These are phyloP conservation scores for Cochlearia excelsa DNA, from an alignment of 345 rosid species.

Conservation along the genomic window DNA sequence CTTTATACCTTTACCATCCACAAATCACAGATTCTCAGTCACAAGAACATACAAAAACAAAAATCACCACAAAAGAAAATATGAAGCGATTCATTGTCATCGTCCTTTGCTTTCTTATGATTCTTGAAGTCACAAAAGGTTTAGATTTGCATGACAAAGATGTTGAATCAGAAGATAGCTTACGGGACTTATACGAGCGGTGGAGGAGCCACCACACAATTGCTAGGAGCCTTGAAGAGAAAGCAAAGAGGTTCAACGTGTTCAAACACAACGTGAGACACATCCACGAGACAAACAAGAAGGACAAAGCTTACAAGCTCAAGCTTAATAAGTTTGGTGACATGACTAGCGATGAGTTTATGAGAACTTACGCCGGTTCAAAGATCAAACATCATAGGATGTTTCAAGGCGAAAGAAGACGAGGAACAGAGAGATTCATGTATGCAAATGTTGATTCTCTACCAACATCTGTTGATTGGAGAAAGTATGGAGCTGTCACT, in stretches of 20 bases:
- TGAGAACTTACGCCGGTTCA: slow-evolving; percentile 56
- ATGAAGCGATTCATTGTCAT: slow-evolving; percentile 37
- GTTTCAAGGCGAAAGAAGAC: slow-evolving; percentile 52
- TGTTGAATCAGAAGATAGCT: slow-evolving; percentile 54
- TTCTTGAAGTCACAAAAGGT: slow-evolving; percentile 44
- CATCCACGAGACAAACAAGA: slow-evolving; percentile 63
- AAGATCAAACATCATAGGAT: slow-evolving; percentile 67
- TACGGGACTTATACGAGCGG: slow-evolving; percentile 77
- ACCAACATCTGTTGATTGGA: slow-evolving; percentile 67
- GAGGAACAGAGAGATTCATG: slow-evolving; percentile 48
- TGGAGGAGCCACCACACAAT: slow-evolving; percentile 89
- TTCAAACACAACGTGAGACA: slow-evolving; percentile 71
- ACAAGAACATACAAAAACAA: slow-evolving; percentile 21
- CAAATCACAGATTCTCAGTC: slow-evolving; percentile 6
- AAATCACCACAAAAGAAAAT: neutral
- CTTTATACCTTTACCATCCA: neutral
- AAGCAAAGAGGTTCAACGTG: slow-evolving; percentile 65
- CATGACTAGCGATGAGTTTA: slow-evolving; percentile 76
- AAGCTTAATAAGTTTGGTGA: slow-evolving; percentile 87
- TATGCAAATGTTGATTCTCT: slow-evolving; percentile 43
- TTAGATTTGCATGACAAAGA: slow-evolving; percentile 71
- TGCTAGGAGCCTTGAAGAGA: slow-evolving; percentile 60
- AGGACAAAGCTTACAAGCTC: slow-evolving; percentile 71
- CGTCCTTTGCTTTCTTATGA: slow-evolving; percentile 42
- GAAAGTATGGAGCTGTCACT: slow-evolving; percentile 73